Conservation (phyloP, 1,284 basidiomycete species). For the Ceratobasidium sp. region DNA sequence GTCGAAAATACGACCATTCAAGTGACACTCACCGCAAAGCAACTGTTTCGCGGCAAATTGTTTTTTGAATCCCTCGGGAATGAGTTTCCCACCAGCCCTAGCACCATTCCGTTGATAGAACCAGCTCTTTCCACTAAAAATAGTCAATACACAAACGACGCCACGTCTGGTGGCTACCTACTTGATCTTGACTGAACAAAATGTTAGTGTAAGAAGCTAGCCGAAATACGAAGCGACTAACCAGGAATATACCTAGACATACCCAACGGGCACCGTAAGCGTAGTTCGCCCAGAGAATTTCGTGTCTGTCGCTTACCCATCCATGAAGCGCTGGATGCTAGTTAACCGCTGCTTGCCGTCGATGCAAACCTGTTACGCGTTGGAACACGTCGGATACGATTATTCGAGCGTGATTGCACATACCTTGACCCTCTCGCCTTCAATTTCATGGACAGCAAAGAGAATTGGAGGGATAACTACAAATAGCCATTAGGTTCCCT, state of each 20-base stretch:
- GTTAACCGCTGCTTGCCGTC: conserved; percentile 52
- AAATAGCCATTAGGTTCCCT: neutral
- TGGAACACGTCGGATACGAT: neutral
- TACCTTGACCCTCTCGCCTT: conserved; percentile 46
- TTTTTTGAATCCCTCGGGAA: conserved; percentile 40
- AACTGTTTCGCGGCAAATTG: conserved; percentile 42
- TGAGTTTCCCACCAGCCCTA: conserved; percentile 13
- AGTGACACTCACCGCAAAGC: conserved; percentile 25
- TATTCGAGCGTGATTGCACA: conserved; percentile 13
- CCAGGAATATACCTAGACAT: conserved; percentile 39
- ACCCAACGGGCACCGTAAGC: neutral
- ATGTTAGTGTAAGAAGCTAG: neutral
- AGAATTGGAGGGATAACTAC: conserved; percentile 22
- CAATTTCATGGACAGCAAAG: conserved; percentile 32
- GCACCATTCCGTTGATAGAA: conserved; percentile 23
- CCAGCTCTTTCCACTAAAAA: conserved; percentile 26
- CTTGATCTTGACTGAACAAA: conserved; percentile 15
- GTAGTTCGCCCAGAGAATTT: neutral
- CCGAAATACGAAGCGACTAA: conserved; percentile 1
- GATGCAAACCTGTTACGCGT: conserved; percentile 29
- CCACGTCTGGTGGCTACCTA: conserved; percentile 2
- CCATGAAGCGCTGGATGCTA: conserved; percentile 49
- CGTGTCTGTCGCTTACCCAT: conserved; percentile 29
- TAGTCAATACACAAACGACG: neutral
- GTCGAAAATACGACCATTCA: neutral